These are phyloP conservation scores for Zelonia costaricensis DNA, from an alignment of 208 protist species.

Conservation along the genomic window DNA sequence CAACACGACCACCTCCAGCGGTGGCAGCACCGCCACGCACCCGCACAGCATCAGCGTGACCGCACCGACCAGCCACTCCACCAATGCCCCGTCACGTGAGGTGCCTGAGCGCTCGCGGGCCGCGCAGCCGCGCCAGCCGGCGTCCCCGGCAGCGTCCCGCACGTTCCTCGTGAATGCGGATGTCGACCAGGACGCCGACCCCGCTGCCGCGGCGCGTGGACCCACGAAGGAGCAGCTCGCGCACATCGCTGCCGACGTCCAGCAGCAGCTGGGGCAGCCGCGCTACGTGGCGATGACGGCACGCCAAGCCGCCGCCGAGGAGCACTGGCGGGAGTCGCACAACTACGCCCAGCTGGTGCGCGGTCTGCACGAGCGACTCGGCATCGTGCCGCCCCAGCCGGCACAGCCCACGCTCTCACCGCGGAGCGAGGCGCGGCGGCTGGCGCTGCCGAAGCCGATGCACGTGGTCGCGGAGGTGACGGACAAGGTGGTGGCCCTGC, in stretches of 20 bases:
- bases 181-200: background rate
- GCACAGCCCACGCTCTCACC: background rate
- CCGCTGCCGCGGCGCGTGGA: constrained; percentile 1
- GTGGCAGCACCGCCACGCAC: background rate
- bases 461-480: constrained; percentile 11
- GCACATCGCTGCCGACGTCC: constrained; percentile 24
- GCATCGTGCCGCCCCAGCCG: background rate
- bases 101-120: too few species aligned
- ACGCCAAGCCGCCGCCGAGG: constrained; percentile 16
- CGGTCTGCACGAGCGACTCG: constrained; percentile 22
- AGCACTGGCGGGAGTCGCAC: constrained; percentile 9
- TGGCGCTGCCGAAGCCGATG: background rate
- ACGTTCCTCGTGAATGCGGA: background rate
- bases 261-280: constrained; percentile 32
- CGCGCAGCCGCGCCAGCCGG: too few species aligned
- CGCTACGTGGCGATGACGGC: constrained; percentile 22
- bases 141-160: too few species aligned
- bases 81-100: too few species aligned
- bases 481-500: constrained; percentile 23
- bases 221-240: constrained; percentile 19
- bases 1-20: background rate
- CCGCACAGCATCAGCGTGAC: background rate
- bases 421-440: background rate
- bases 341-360: constrained; percentile 15
- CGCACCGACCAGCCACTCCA: background rate